A percentile compares a stretch with the other conserved stretches of the same genome.
Conservation (phyloP, 2,329 filamentous ascomycete species). For the Ilyonectria mors-panacis region DNA sequence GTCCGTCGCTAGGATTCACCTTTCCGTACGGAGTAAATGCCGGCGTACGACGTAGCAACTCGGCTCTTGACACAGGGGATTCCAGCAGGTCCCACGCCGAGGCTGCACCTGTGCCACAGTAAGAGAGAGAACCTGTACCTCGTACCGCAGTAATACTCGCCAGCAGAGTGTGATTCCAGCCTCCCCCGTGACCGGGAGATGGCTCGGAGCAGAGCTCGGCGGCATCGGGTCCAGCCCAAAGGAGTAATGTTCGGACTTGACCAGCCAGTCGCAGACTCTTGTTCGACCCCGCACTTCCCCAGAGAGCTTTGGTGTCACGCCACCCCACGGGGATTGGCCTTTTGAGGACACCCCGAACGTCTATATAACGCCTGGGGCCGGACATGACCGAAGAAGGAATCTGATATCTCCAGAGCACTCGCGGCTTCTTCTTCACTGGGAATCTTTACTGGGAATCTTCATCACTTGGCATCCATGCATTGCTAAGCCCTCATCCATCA, state of each 20-base stretch:
- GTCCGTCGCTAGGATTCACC: no score
- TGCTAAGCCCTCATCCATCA: no score
- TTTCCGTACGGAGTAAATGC: no score
- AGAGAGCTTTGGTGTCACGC: slow-evolving; percentile 5
- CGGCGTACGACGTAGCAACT: no score
- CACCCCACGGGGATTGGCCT: slow-evolving; percentile 9
- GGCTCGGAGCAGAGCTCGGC: background rate
- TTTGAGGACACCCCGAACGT: slow-evolving; percentile 7
- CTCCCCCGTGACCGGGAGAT: background rate
- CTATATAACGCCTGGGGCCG: slow-evolving; percentile 3
- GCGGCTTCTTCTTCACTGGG: background rate
- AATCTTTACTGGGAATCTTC: no score
- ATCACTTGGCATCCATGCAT: no score
- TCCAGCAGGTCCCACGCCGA: no score
- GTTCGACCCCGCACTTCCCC: slow-evolving; percentile 11
- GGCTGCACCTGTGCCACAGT: no score
- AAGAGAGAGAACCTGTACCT: background rate
- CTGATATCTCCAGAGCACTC: background rate
- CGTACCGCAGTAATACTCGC: no score
- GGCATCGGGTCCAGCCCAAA: slow-evolving; percentile 22
- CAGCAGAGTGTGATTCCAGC: background rate
- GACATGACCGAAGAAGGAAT: background rate
- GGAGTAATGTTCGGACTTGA: slow-evolving; percentile 40
- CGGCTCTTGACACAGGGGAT: no score
- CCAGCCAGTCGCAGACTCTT: background rate